Evolutionary conservation across 1,284 basidiomycete genomes (phyloP), one percentile per base, ranked within the genome.

Genomic region (Leccinum pallidistipes): DNA sequence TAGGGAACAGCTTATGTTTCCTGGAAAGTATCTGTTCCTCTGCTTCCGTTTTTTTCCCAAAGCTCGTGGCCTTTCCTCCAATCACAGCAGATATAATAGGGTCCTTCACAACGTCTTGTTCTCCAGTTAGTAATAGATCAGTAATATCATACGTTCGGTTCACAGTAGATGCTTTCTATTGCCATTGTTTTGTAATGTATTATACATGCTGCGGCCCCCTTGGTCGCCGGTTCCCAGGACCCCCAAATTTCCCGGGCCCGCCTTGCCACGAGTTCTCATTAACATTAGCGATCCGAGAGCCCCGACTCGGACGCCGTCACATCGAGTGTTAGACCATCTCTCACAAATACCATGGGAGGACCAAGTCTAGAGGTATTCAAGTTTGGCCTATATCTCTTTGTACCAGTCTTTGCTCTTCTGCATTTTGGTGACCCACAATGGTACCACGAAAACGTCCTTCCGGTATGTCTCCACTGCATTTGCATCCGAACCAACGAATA

Each of bases 381-480:
- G 77, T 95, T 95, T 68, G 87, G 86, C 2, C 79, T 94, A 36
- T 97, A 97, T 77, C 86, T 97, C 62, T 94, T 94, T 73, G 88
- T 47, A 21, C 43, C 43, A 3, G 43, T 92, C 54, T 90, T 90
- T 96, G 65, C 92, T 29, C 87, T 97, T 77, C 78, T 95, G 57
- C 91, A 95, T 74, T 96, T 92, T 71, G 94, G 94, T 58, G 92
- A 95, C 74, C 92, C 93, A 5, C 85, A 91, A 43, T 97, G 94
- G 94, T 97, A 95, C 71, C 2, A 85, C 82, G 34, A 85, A 89
- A 82, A 93, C 67, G 94, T 96, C 47, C 76, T 91, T 47, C 93
- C 94, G 10, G 94, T 94, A 74, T 66, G 90, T 77, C 12, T 45
- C 51, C 12, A 36, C 12, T 38, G 24, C 32, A 8, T 6, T 18